Conservation (phyloP, 768 basidiomycete genomes). For the Auricularia cornea region DNA sequence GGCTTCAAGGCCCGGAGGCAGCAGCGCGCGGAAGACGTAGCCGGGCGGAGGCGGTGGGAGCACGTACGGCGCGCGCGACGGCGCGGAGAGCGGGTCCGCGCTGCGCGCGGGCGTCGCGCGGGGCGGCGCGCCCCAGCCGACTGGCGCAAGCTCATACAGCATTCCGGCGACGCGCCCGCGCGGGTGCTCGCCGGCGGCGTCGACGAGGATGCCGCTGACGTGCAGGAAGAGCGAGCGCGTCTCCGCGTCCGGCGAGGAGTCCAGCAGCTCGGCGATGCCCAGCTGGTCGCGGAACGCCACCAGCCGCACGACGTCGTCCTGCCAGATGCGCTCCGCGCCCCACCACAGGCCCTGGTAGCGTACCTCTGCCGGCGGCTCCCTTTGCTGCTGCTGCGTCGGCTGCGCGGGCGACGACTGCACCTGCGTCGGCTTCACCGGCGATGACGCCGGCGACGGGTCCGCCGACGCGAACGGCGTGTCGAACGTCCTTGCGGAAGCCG, state of each 20-base stretch:
- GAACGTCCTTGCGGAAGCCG: constrained; percentile 32
- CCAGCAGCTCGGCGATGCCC: constrained; percentile 1
- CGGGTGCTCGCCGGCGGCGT: constrained; percentile 33
- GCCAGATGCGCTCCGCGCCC: constrained; percentile 85
- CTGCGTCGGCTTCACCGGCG: constrained; percentile 16
- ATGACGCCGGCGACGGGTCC: constrained; percentile 21
- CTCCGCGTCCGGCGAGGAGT: constrained; percentile 52
- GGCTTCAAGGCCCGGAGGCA: constrained; percentile 51
- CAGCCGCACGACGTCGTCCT: constrained; percentile 73
- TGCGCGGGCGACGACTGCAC: no score
- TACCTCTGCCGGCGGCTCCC: constrained; percentile 31
- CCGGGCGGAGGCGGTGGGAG: constrained; percentile 61
- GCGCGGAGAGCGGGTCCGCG: constrained; percentile 2
- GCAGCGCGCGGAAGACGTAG: constrained; percentile 61
- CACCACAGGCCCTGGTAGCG: constrained; percentile 81
- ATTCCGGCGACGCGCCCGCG: constrained; percentile 65
- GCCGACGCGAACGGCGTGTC: constrained; percentile 25
- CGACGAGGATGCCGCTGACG: constrained; percentile 54
- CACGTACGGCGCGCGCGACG: constrained; percentile 16
- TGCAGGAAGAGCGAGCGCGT: constrained; percentile 65
- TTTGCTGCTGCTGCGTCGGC: constrained; percentile 17
- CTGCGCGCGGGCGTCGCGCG: neutral
- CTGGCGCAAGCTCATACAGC: constrained; percentile 72
- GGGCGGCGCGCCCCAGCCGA: constrained; percentile 46
- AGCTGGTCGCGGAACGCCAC: constrained; percentile 32